Conservation (phyloP, 768 basidiomycete genomes). For the Royoungia palumana region DNA sequence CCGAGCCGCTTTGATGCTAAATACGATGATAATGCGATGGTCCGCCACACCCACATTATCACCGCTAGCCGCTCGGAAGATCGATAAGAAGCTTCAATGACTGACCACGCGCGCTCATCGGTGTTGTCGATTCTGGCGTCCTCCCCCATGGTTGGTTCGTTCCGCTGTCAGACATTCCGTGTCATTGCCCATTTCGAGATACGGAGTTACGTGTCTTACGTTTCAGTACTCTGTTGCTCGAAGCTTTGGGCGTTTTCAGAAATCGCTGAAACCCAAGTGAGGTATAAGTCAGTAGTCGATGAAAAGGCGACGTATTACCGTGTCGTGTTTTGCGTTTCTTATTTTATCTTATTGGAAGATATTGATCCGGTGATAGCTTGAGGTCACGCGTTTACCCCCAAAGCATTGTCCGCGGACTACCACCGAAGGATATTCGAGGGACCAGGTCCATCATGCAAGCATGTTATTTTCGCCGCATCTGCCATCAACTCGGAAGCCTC, state of each 20-base stretch:
- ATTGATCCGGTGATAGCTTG: too few species aligned
- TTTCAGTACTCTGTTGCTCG: background rate
- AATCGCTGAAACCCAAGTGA: background rate
- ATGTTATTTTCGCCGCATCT: too few species aligned
- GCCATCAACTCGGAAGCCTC: too few species aligned
- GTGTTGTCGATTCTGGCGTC: background rate
- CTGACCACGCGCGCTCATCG: constrained; percentile 32
- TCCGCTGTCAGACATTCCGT: constrained; percentile 56
- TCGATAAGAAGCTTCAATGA: constrained; percentile 57
- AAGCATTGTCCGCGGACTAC: too few species aligned
- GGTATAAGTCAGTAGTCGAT: background rate
- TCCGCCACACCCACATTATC: constrained; percentile 35
- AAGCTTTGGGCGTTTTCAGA: background rate
- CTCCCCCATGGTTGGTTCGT: constrained; percentile 54
- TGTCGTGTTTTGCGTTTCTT: background rate
- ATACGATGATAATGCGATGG: constrained; percentile 39
- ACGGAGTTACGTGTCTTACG: constrained; percentile 7
- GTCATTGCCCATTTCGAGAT: background rate
- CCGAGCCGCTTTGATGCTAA: constrained; percentile 23
- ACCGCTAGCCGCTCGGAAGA: constrained; percentile 39
- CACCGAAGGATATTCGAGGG: too few species aligned
- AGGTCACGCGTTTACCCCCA: too few species aligned
- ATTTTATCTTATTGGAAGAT: too few species aligned
- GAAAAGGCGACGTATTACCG: background rate
- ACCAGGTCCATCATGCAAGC: too few species aligned